phyloP scores from a whole-genome alignment of 176 grass and related monocot genomes.

The Musa itinerans region DNA sequence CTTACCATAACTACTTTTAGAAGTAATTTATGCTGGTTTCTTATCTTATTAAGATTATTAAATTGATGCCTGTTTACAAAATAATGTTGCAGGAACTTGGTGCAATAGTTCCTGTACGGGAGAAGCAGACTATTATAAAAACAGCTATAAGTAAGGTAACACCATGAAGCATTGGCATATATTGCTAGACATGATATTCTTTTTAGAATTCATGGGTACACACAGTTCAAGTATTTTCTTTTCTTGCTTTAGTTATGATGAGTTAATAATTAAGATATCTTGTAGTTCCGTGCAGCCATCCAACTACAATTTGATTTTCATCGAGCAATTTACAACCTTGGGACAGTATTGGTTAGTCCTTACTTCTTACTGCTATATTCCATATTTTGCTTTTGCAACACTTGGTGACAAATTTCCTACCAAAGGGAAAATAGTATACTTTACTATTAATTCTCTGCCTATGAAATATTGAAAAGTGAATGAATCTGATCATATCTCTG shows the following conservation, averaged over 20 bases:
- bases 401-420: no score
- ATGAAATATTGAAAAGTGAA: neutral
- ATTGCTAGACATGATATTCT: no score
- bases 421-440: no score
- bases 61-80: slow-evolving; percentile 27
- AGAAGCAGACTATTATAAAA: slow-evolving; percentile 94
- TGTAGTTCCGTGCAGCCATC: slow-evolving; percentile 90
- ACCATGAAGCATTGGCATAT: neutral
- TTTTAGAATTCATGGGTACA: no score
- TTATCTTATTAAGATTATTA: slow-evolving; percentile 16
- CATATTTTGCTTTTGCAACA: slow-evolving; percentile 8
- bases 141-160: slow-evolving; percentile 96
- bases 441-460: neutral
- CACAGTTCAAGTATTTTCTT: neutral
- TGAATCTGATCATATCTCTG: neutral
- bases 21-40: slow-evolving; percentile 10
- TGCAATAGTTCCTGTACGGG: slow-evolving; percentile 83
- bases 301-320: slow-evolving; percentile 99
- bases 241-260: neutral
- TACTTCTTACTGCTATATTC: slow-evolving; percentile 5
- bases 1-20: slow-evolving; percentile 11
- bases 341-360: slow-evolving; percentile 73
- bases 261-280: slow-evolving; percentile 10
- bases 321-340: slow-evolving; percentile 97
- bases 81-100: slow-evolving; percentile 78